A percentile compares a stretch with the other conserved stretches of the same genome.
These are phyloP conservation scores for Ilex aquifolium DNA, from an alignment of 257 asterid species.

Conservation along the genomic window DNA sequence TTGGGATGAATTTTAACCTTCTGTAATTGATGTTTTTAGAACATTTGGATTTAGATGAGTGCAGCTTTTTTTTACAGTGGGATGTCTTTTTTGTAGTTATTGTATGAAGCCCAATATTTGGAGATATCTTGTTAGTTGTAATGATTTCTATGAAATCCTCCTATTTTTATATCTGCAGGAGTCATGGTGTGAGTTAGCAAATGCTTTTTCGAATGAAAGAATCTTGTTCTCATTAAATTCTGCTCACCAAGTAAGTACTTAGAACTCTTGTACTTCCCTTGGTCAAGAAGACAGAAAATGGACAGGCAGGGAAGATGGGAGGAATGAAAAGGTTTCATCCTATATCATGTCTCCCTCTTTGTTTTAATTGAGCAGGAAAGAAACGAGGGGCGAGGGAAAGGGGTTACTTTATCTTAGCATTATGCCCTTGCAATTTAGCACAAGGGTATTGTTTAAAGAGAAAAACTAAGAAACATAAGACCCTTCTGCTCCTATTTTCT, in stretches of 20 bases:
- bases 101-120: background rate
- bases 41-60: background rate
- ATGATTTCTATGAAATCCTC: background rate
- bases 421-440: background rate
- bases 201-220: constrained; percentile 74
- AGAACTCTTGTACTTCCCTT: constrained; percentile 2
- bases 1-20: too few species aligned
- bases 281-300: background rate
- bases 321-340: background rate
- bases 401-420: background rate
- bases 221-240: constrained; percentile 57
- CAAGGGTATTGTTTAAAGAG: background rate
- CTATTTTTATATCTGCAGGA: constrained; percentile 43
- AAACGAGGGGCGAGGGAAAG: background rate
- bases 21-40: background rate
- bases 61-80: background rate
- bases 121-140: background rate
- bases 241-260: constrained; percentile 65
- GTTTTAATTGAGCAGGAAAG: constrained; percentile 4
- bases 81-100: background rate
- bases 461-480: background rate
- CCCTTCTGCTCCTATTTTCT: background rate
- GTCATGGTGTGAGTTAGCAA: constrained; percentile 71
- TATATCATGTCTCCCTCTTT: background rate
- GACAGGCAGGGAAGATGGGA: constrained; percentile 2